Conservation (phyloP, 2,329 filamentous ascomycete species). For the Metarhizium album region DNA sequence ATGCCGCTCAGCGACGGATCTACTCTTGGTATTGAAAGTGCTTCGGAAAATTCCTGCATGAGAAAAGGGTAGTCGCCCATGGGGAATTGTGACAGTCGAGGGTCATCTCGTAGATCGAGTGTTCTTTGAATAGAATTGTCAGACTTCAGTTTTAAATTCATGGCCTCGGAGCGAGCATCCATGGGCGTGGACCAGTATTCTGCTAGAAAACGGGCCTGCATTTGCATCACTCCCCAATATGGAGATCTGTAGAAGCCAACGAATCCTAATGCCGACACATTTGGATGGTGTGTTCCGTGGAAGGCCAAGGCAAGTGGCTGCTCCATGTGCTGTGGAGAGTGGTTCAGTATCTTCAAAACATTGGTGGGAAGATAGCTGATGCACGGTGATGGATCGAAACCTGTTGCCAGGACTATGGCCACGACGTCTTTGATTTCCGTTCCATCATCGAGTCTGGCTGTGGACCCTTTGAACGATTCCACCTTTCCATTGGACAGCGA, state of each 20-base stretch:
- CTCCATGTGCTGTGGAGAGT: conserved; percentile 41
- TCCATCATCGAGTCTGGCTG: conserved; percentile 21
- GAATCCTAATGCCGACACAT: conserved; percentile 58
- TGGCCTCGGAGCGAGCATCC: conserved; percentile 13
- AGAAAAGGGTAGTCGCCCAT: conserved; percentile 74
- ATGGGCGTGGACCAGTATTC: conserved; percentile 41
- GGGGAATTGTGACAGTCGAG: conserved; percentile 57
- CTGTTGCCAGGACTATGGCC: conserved; percentile 64
- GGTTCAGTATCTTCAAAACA: conserved; percentile 45
- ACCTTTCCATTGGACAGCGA: conserved; percentile 37
- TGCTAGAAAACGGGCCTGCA: conserved; percentile 64
- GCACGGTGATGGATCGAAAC: conserved; percentile 55
- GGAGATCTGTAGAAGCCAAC: conserved; percentile 77
- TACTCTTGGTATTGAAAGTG: conserved; percentile 39
- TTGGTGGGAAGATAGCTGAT: conserved; percentile 52
- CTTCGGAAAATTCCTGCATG: conserved; percentile 57
- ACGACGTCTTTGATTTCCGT: conserved; percentile 43
- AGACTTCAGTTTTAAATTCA: conserved; percentile 29
- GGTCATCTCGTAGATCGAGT: conserved; percentile 39
- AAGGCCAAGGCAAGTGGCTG: conserved; percentile 59
- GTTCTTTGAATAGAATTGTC: conserved; percentile 37
- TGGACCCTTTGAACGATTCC: conserved; percentile 22
- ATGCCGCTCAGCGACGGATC: conserved; percentile 17
- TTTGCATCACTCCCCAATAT: conserved; percentile 81
- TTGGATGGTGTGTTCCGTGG: conserved; percentile 51